Evolutionary conservation across 2,329 filamentous ascomycete genomes (phyloP).

Genomic region (Camillea tinctor): DNA sequence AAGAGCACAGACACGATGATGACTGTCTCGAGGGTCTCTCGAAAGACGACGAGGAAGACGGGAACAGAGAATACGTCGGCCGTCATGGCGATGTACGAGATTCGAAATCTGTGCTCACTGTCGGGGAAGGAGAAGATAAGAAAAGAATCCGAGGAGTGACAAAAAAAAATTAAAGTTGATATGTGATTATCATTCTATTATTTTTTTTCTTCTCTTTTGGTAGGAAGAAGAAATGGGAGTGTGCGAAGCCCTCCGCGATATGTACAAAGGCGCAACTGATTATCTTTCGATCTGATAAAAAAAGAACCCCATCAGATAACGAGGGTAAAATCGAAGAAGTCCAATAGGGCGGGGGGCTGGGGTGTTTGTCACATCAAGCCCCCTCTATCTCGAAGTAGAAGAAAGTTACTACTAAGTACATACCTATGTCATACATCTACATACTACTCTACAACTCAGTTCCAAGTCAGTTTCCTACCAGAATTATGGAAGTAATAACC

Average conservation of each 20-base stretch:
- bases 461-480: neutral
- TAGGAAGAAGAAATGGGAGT: neutral
- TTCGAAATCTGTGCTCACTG: neutral
- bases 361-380: neutral
- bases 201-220: no score
- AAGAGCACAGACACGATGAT: conserved; percentile 87
- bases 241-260: neutral
- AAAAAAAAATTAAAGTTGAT: neutral
- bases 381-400: neutral
- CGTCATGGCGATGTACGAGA: conserved; percentile 17
- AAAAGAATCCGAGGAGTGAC: neutral
- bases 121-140: neutral
- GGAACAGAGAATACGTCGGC: conserved; percentile 31
- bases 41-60: conserved; percentile 86
- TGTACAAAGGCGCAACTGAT: conserved; percentile 7
- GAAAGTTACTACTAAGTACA: no score
- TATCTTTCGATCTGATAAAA: conserved; percentile 26
- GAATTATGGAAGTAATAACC: neutral
- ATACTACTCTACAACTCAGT: no score
- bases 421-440: no score
- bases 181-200: neutral
- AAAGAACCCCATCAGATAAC: conserved; percentile 15
- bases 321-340: conserved; percentile 1
- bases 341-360: neutral
- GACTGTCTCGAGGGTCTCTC: conserved; percentile 78